Evolutionary conservation across 441 rosid species (phyloP).

Genomic region (Dalechampia spathulata): DNA sequence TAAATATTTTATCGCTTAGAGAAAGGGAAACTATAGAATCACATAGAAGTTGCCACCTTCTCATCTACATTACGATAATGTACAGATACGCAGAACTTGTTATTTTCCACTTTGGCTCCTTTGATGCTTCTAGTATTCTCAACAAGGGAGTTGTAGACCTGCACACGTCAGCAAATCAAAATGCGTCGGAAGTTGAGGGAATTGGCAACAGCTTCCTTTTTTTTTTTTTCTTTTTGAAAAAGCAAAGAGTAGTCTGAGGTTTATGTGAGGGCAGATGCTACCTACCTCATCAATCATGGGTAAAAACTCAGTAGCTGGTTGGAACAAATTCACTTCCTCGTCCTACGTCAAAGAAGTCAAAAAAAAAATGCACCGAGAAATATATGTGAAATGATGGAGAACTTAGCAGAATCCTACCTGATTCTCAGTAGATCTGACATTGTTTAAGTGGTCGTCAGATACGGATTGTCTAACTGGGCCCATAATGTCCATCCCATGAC

Average conservation of each 20-base stretch:
- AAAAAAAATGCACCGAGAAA: not conserved
- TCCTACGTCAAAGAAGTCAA: slow-evolving; percentile 30
- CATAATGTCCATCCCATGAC: slow-evolving; percentile 98
- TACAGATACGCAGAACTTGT: slow-evolving; percentile 88
- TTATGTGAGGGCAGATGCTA: not conserved
- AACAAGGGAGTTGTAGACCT: slow-evolving; percentile 63
- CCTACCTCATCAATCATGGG: slow-evolving; percentile 73
- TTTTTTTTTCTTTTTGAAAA: too few species aligned
- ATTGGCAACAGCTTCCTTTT: not conserved
- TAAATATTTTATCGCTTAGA: too few species aligned
- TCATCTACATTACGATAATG: slow-evolving; percentile 92
- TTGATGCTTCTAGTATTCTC: slow-evolving; percentile 54
- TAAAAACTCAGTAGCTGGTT: slow-evolving; percentile 89
- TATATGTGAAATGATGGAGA: not conserved
- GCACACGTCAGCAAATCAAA: slow-evolving; percentile 19
- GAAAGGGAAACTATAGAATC: not conserved
- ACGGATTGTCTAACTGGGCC: slow-evolving; percentile 56
- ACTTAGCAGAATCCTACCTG: slow-evolving; percentile 30
- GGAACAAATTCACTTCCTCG: slow-evolving; percentile 74
- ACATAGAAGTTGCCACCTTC: slow-evolving; percentile 31
- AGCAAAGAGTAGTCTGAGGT: not conserved
- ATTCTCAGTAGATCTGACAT: slow-evolving; percentile 40
- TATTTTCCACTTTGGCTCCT: slow-evolving; percentile 80
- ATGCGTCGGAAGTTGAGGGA: not conserved
- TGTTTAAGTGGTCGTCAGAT: slow-evolving; percentile 29